A percentile compares a stretch with the other conserved stretches of the same genome.
Evolutionary conservation across 176 grass and related monocot genomes (phyloP).

Genomic region (Themeda triandra): DNA sequence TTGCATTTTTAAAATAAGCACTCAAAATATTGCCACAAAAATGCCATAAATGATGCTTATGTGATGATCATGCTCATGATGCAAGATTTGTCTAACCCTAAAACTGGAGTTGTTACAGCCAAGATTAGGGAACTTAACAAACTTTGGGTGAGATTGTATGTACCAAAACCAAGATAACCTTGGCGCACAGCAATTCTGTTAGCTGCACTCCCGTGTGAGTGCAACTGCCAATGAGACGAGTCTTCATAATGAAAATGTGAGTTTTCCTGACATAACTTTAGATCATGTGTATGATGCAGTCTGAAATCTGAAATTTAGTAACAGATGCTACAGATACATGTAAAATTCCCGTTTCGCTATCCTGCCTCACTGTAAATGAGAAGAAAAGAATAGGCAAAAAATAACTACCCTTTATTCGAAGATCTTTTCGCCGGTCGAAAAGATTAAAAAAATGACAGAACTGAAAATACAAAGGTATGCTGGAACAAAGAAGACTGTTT

Average conservation of each 20-base stretch:
- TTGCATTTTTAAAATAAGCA: too few species aligned
- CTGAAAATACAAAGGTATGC: slow-evolving; percentile 80
- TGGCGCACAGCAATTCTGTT: not conserved
- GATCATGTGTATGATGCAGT: slow-evolving; percentile 11
- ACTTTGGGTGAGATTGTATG: not conserved
- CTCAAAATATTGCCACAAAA: too few species aligned
- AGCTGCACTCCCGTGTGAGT: not conserved
- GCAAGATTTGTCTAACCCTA: too few species aligned
- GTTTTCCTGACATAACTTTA: not conserved
- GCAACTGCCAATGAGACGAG: not conserved
- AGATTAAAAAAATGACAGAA: slow-evolving; percentile 72
- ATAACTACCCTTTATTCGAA: slow-evolving; percentile 47
- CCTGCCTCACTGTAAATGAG: not conserved
- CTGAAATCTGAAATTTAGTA: slow-evolving; percentile 14
- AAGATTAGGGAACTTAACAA: not conserved
- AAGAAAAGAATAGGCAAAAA: slow-evolving; percentile 3
- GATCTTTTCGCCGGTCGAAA: slow-evolving; percentile 78
- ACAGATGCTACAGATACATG: slow-evolving; percentile 20
- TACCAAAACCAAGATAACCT: not conserved
- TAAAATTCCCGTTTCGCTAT: slow-evolving; percentile 22
- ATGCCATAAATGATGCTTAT: too few species aligned
- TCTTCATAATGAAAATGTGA: not conserved
- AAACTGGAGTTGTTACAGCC: too few species aligned
- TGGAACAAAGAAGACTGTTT: slow-evolving; percentile 67
- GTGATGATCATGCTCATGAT: too few species aligned